Evolutionary conservation across 345 rosid species (phyloP).

Genomic region (Mallotus nudiflorus): DNA sequence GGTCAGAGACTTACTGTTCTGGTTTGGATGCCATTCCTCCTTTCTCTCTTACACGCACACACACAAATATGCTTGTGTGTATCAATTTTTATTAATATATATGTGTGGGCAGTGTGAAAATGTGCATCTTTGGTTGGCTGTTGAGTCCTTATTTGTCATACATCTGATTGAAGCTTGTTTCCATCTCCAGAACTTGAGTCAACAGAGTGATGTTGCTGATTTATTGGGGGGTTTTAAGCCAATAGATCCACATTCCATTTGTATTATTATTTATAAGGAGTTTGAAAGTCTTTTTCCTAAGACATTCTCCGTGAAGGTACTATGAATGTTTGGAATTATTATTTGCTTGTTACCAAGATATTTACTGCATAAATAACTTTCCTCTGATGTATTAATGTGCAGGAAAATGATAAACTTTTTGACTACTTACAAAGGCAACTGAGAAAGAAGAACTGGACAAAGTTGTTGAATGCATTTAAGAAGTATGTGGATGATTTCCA

Average conservation of each 20-base stretch:
- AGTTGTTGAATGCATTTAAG: slow-evolving; percentile 48
- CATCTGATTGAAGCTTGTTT: slow-evolving; percentile 15
- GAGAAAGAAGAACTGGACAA: slow-evolving; percentile 59
- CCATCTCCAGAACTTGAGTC: slow-evolving; percentile 82
- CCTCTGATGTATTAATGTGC: slow-evolving; percentile 29
- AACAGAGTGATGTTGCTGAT: slow-evolving; percentile 94
- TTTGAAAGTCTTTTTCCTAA: slow-evolving; percentile 57
- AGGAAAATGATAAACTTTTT: slow-evolving; percentile 50
- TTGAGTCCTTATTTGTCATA: not conserved
- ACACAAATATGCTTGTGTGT: not conserved
- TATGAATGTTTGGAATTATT: not conserved
- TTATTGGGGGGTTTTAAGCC: slow-evolving; percentile 98
- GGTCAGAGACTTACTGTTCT: slow-evolving; percentile 88
- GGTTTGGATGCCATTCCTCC: slow-evolving; percentile 42
- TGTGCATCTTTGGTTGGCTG: not conserved
- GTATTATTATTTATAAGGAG: slow-evolving; percentile 69
- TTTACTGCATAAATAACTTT: slow-evolving; percentile 25
- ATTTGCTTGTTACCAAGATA: not conserved
- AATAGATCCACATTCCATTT: slow-evolving; percentile 63
- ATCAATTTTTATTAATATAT: not conserved
- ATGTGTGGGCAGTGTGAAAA: not conserved
- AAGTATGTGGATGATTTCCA: slow-evolving; percentile 36
- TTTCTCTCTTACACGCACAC: not conserved
- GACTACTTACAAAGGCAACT: slow-evolving; percentile 43
- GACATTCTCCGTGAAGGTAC: slow-evolving; percentile 55